A percentile compares a stretch with the other conserved stretches of the same genome.
Conservation (phyloP, 305 asterid genomes). For the Ajuga reptans region DNA sequence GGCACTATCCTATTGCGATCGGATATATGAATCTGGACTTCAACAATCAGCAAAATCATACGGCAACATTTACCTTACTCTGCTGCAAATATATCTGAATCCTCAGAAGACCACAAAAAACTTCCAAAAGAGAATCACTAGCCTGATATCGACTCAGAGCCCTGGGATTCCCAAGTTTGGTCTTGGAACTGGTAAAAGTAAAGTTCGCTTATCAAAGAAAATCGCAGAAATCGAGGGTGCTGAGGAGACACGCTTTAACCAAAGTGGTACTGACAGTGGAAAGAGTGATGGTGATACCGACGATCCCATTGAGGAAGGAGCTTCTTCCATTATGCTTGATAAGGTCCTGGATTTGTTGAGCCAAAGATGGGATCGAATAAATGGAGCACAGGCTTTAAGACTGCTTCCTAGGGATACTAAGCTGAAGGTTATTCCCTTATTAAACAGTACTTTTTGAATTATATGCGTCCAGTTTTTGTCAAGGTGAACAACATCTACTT, state of each 20-base stretch:
- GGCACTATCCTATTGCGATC: constrained; percentile 89
- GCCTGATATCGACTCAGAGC: constrained; percentile 46
- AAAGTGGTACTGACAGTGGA: constrained; percentile 88
- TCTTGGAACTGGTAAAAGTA: constrained; percentile 41
- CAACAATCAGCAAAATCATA: constrained; percentile 62
- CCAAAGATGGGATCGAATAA: constrained; percentile 87
- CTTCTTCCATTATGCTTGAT: constrained; percentile 76
- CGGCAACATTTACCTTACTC: constrained; percentile 74
- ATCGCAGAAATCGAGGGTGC: constrained; percentile 86
- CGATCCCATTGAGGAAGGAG: constrained; percentile 58
- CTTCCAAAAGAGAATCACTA: constrained; percentile 61
- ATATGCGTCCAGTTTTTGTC: constrained; percentile 1
- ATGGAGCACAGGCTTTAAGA: constrained; percentile 91
- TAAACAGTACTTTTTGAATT: background rate
- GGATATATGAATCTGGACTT: constrained; percentile 60
- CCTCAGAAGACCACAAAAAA: constrained; percentile 73
- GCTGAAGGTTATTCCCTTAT: constrained; percentile 58
- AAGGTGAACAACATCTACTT: constrained; percentile 5
- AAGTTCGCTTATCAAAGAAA: constrained; percentile 52
- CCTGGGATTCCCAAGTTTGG: constrained; percentile 47
- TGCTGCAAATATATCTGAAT: constrained; percentile 88
- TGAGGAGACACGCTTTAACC: constrained; percentile 61
- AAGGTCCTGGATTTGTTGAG: constrained; percentile 88
- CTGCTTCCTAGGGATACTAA: constrained; percentile 90
- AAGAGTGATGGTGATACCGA: constrained; percentile 81